Evolutionary conservation across 192 early-diverging fungal species (phyloP).

Genomic region (Coemansia asiatica): DNA sequence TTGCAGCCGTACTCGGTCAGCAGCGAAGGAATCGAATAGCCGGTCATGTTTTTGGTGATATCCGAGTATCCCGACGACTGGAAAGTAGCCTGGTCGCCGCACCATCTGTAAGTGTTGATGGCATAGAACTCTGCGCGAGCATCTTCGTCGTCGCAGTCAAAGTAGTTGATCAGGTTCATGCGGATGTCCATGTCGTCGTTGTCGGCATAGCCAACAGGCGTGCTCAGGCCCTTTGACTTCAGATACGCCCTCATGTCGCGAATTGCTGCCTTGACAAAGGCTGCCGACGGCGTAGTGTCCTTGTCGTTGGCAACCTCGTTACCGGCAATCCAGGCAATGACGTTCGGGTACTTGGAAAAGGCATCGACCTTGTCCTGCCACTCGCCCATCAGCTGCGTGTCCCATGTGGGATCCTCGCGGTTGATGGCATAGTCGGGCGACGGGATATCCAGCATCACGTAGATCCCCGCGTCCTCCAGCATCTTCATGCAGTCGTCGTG

Average conservation of each 20-base stretch:
- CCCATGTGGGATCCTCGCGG: conserved; percentile 64
- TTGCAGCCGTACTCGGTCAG: conserved; percentile 83
- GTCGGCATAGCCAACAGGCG: conserved; percentile 75
- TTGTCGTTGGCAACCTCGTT: conserved; percentile 74
- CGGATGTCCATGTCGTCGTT: conserved; percentile 74
- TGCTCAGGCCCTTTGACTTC: conserved; percentile 51
- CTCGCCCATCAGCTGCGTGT: conserved; percentile 57
- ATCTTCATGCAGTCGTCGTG: conserved; percentile 75
- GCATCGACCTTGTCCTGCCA: conserved; percentile 63
- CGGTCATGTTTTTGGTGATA: conserved; percentile 61
- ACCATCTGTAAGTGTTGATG: conserved; percentile 79
- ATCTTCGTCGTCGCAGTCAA: conserved; percentile 63
- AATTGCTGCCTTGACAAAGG: conserved; percentile 67
- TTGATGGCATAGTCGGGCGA: conserved; percentile 64
- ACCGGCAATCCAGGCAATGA: conserved; percentile 70
- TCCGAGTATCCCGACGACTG: conserved; percentile 66
- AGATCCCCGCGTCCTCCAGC: conserved; percentile 66
- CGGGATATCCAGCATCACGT: conserved; percentile 68
- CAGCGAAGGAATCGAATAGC: conserved; percentile 66
- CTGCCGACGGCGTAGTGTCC: conserved; percentile 47
- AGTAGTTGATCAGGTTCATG: conserved; percentile 65
- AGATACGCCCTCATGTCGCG: conserved; percentile 69
- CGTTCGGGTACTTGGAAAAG: conserved; percentile 65
- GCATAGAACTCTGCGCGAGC: conserved; percentile 72
- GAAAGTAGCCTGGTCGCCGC: conserved; percentile 61